Base-by-base conservation (phyloP, 345 rosid genomes). In the Carallia pectinifolia region DNA sequence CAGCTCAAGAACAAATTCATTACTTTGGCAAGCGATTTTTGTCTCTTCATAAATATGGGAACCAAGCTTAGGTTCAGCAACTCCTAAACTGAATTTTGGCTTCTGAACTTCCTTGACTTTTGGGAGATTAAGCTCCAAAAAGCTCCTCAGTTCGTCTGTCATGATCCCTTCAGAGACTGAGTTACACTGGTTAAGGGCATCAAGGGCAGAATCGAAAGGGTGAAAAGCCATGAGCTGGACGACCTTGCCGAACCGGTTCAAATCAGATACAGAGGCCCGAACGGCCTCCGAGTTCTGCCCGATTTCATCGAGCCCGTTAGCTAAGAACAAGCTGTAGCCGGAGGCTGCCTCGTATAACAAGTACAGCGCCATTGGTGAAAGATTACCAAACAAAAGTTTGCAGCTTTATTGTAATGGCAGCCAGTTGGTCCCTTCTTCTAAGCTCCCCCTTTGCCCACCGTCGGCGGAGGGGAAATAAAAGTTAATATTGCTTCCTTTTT, bases 231-330 rank as follows among this genome's bases (percentile, higher is more conserved):
- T 72, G 64, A 92, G 91, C 89, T 90, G 82, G 10, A 87, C 90
- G 53, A 90, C 97, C 38, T 89, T 88, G 0, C 96, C 97, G 68
- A 92, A 87, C 29, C 97, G 87, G 64, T 80, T 87, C 39, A 92
- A 77, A 74, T 92, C 93, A 3, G 82, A 30, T 53, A 92, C 81
- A 31, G 97, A 91, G 85, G 67, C 77, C 47, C 89, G 88, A 64
- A 91, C 96, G 4, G 97, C 96, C 64, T 92, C 96, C 0, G 87
- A 84, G 82, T 85, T 85, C 74, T 91, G 96, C 39, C 93, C 97
- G 40, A 91, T 91, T 78, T 89, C 90, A 73, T 91, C 96, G 62
- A 89, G 79, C 0, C 96, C 90, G 13, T 86, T 80, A 9, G 81
- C 97, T 1, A 58, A 69, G 47, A 88, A 80, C 65, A 91, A 68